A percentile compares a stretch with the other conserved stretches of the same genome.
Conservation (phyloP, 192 early-diverging fungal species). For the Coemansia sp. region DNA sequence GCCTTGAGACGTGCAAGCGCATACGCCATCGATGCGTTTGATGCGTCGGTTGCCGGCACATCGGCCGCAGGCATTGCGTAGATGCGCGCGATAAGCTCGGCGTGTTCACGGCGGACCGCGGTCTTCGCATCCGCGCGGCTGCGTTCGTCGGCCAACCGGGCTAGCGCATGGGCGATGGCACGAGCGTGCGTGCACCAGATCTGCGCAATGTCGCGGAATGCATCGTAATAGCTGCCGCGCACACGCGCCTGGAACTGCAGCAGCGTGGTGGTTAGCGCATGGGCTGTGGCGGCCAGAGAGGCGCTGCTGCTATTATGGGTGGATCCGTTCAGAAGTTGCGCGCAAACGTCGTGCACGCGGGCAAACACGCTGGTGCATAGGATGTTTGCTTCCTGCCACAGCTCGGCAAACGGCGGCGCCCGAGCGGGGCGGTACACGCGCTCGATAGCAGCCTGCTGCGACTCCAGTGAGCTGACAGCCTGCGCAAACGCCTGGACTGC, state of each 20-base stretch:
- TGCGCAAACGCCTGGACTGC: slow-evolving; percentile 21
- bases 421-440: slow-evolving; percentile 33
- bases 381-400: slow-evolving; percentile 50
- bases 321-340: not conserved
- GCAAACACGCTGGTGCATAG: slow-evolving; percentile 19
- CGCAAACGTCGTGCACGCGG: slow-evolving; percentile 16
- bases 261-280: slow-evolving; percentile 33
- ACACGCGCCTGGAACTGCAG: slow-evolving; percentile 43
- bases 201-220: slow-evolving; percentile 51
- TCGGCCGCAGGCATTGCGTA: slow-evolving; percentile 34
- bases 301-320: not conserved
- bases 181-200: slow-evolving; percentile 38
- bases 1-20: slow-evolving; percentile 37
- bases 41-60: slow-evolving; percentile 1
- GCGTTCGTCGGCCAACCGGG: slow-evolving; percentile 22
- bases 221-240: slow-evolving; percentile 26
- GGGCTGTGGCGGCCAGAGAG: not conserved
- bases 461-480: slow-evolving; percentile 19
- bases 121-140: slow-evolving; percentile 2
- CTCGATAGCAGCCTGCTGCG: slow-evolving; percentile 35
- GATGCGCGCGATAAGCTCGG: slow-evolving; percentile 11
- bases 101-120: slow-evolving; percentile 3
- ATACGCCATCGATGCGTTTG: slow-evolving; percentile 4
- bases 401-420: slow-evolving; percentile 34
- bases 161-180: slow-evolving; percentile 18